phyloP scores from a whole-genome alignment of 441 rosid genomes.

The Jatropha multifida region DNA sequence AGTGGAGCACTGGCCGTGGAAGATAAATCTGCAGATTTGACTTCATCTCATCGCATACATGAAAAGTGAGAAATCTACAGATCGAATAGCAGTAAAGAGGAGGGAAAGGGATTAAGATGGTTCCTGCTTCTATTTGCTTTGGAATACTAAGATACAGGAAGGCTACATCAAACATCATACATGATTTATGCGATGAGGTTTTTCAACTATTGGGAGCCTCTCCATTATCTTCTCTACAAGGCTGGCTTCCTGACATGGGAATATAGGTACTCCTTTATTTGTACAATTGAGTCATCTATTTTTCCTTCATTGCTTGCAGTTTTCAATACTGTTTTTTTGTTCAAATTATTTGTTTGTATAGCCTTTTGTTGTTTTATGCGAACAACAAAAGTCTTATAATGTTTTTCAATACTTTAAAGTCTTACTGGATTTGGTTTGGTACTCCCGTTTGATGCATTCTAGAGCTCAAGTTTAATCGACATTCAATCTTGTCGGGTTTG shows the following conservation, averaged over 20 bases:
- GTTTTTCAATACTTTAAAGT: not conserved
- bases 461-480: not conserved
- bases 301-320: not conserved
- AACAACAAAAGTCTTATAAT: too few relatives aligned
- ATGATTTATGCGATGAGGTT: conserved; percentile 90
- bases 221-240: conserved; percentile 82
- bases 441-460: not conserved
- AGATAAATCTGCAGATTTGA: not conserved
- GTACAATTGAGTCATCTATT: too few relatives aligned
- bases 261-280: conserved; percentile 51
- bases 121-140: conserved; percentile 60
- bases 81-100: conserved; percentile 36
- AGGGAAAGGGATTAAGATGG: conserved; percentile 61
- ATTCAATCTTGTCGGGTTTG: not conserved
- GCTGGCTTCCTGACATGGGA: conserved; percentile 98
- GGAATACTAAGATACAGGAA: conserved; percentile 89
- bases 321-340: not conserved
- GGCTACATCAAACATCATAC: conserved; percentile 91
- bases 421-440: too few relatives aligned
- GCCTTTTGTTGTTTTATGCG: too few relatives aligned
- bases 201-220: conserved; percentile 99
- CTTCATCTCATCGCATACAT: conserved; percentile 24
- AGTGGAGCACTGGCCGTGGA: too few relatives aligned
- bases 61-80: conserved; percentile 56
- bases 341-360: not conserved